Conservation (phyloP, 257 asterid genomes). For the Lycium barbarum region DNA sequence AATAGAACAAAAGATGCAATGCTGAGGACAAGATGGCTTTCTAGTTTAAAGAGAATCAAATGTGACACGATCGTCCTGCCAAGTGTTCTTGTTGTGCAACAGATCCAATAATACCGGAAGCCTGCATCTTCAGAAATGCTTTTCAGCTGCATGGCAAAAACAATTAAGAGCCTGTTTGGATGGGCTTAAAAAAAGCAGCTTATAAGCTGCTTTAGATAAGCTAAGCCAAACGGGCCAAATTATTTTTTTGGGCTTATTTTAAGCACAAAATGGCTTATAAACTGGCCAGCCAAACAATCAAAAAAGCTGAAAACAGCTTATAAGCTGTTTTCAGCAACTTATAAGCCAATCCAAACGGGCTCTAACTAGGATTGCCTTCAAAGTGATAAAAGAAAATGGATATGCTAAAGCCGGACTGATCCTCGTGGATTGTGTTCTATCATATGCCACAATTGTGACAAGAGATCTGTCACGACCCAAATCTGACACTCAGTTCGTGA, state of each 20-base stretch:
- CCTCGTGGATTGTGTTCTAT: constrained; percentile 5
- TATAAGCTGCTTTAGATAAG: too few species aligned
- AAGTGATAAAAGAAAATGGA: background rate
- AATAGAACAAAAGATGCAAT: background rate
- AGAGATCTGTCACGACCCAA: too few species aligned
- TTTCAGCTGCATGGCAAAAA: constrained; percentile 5
- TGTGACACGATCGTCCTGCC: background rate
- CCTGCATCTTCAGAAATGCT: constrained; percentile 1
- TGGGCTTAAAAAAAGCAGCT: too few species aligned
- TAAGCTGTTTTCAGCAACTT: too few species aligned
- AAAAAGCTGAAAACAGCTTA: too few species aligned
- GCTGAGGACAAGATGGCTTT: background rate
- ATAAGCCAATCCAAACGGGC: too few species aligned
- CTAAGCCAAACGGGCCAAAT: too few species aligned
- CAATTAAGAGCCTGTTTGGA: too few species aligned
- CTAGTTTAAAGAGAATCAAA: background rate
- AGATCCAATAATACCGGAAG: background rate
- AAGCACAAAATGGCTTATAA: too few species aligned
- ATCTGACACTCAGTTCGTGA: too few species aligned
- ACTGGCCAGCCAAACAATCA: too few species aligned
- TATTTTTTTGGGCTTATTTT: too few species aligned
- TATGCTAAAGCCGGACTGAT: background rate
- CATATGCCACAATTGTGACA: background rate
- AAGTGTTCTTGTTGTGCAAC: background rate
- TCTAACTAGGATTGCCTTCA: background rate